phyloP scores from a whole-genome alignment of 371 early-diverging fungal species.

The Mortierella sp. region DNA sequence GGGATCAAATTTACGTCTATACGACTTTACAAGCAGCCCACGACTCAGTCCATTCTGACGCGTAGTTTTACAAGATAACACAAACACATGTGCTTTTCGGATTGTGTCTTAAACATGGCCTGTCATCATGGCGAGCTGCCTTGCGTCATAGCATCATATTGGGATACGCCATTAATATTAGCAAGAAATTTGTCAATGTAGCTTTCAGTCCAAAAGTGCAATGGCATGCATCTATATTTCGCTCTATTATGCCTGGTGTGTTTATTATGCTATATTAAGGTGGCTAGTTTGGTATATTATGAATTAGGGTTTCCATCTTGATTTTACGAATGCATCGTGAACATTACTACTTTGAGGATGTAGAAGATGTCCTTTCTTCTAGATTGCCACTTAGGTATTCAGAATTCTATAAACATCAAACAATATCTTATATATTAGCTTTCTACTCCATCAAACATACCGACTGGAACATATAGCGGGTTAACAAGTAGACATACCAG shows the following conservation, averaged over 20 bases:
- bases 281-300: constrained; percentile 1
- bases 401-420: constrained; percentile 16
- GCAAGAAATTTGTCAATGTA: no score
- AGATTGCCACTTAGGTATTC: constrained; percentile 12
- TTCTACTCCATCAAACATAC: neutral
- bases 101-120: no score
- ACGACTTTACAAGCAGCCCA: constrained; percentile 54
- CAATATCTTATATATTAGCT: neutral
- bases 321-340: no score
- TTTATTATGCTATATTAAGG: constrained; percentile 1
- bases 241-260: neutral
- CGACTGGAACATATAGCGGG: no score
- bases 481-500: constrained; percentile 18
- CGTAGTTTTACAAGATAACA: constrained; percentile 51
- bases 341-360: no score
- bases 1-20: constrained; percentile 50
- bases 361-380: neutral
- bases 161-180: no score
- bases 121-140: no score
- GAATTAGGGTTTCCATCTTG: neutral
- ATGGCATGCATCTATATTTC: neutral
- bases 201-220: neutral
- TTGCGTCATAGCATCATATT: no score
- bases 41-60: constrained; percentile 39
- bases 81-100: neutral